These are phyloP conservation scores for Tolypocladium sp. DNA, from an alignment of 2,329 filamentous ascomycete species.

Conservation along the genomic window DNA sequence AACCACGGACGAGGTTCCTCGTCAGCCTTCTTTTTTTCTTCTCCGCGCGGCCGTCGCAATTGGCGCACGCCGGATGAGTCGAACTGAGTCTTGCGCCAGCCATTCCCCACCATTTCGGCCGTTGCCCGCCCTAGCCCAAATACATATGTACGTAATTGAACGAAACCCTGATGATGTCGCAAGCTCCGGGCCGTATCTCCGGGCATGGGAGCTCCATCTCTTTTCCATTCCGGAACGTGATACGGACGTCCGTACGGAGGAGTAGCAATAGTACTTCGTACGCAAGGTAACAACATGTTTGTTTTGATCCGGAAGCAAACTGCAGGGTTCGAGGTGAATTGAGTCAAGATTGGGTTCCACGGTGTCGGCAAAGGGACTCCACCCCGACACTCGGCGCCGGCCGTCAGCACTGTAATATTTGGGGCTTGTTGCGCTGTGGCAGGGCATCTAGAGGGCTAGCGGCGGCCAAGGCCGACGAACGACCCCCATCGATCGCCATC, in stretches of 20 bases:
- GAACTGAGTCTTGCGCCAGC: not conserved
- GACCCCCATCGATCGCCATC: not conserved
- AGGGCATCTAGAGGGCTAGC: not conserved
- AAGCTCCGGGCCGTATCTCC: no score
- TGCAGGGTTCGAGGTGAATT: not conserved
- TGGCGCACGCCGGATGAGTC: not conserved
- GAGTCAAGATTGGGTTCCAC: not conserved
- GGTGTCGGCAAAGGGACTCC: not conserved
- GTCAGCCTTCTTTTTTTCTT: no score
- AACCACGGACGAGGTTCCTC: no score
- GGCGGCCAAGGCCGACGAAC: not conserved
- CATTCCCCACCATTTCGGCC: not conserved
- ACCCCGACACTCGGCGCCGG: not conserved
- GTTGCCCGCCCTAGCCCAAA: not conserved
- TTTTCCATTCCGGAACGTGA: no score
- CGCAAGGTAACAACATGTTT: no score
- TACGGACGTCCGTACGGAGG: no score
- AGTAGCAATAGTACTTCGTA: no score
- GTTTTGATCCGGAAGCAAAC: not conserved
- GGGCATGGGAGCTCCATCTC: no score
- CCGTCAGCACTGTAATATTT: not conserved
- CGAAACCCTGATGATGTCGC: no score
- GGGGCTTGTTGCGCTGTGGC: not conserved
- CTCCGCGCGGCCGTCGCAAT: not conserved
- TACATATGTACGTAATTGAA: no score